Base-by-base conservation (phyloP, 176 grass and related monocot species). In the Saccharum officinarum region DNA sequence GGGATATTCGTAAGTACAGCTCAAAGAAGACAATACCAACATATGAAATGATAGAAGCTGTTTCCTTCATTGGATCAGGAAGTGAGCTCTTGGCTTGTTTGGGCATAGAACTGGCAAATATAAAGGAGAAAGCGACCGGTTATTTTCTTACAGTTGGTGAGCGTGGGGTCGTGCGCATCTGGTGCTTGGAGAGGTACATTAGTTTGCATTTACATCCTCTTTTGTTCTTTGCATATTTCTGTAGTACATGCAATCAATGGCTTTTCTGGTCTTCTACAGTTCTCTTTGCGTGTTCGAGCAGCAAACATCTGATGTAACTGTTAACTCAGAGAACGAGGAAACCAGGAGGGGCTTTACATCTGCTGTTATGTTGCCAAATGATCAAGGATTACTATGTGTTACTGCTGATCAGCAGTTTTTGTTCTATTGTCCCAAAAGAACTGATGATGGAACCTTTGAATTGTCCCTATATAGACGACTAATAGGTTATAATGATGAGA, bases 81-180 rank as follows among this genome's bases (percentile, higher is more conserved):
- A 91, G 71, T 85, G 75, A 49, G 23, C 65, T 98, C 5, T 87
- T 82, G 65, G 42, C 95, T 86, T 82, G 65, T 92, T 89, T 95
- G 78, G 80, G 78, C 16, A 10, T 80, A 23, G 59, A 90, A 76
- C 80, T 42, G 57, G 18, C 76, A 84, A 92, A 61, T 69, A 52
- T 39, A 12, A 88, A 92, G 75, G 89, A 66, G 76, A 86, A 83
- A 60, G 4, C 42, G 40, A 66, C 78, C 67, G 34, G 25, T 61
- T 88, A 94, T 91, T 95, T 94, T 92, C 66, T 98, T 79, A 98
- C 93, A 40, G 96, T 98, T 64, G 96, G 96, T 84, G 96, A 98
- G 72, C 93, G 89, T 62, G 96, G 96, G 26, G 12, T 94, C 18
- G 73, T 98, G 12, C 91, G 91, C 28, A 87, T 98, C 31, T 98